These are phyloP conservation scores for Tricholomella constricta DNA, from an alignment of 768 basidiomycete species.

Conservation along the genomic window DNA sequence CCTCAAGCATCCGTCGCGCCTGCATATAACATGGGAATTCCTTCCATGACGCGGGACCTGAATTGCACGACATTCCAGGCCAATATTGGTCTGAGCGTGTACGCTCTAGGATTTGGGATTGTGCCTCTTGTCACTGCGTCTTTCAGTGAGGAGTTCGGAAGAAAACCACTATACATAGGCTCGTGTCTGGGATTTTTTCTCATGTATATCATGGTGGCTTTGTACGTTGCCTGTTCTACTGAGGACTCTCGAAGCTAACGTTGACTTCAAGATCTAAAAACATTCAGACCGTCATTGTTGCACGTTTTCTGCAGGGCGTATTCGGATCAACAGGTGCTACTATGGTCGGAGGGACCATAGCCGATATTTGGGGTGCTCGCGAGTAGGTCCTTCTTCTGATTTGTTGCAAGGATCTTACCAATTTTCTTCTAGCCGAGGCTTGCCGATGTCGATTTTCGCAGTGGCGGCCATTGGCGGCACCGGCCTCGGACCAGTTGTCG, in stretches of 20 bases:
- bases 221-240: constrained; percentile 31
- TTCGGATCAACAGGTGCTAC: constrained; percentile 72
- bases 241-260: not conserved
- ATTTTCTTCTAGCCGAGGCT: constrained; percentile 58
- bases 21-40: constrained; percentile 56
- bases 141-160: constrained; percentile 73
- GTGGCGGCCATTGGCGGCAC: constrained; percentile 59
- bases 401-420: not conserved
- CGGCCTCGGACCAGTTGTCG: constrained; percentile 63
- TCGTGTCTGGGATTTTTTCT: constrained; percentile 51
- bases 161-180: constrained; percentile 58
- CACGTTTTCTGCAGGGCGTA: constrained; percentile 64
- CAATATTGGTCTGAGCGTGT: constrained; percentile 52
- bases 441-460: constrained; percentile 79
- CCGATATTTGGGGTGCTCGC: constrained; percentile 65
- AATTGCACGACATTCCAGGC: constrained; percentile 47
- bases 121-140: constrained; percentile 67
- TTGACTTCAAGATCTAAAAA: constrained; percentile 39
- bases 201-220: constrained; percentile 50
- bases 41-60: constrained; percentile 56
- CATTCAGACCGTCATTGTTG: constrained; percentile 65
- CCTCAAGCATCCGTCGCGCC: constrained; percentile 48
- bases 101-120: constrained; percentile 60
- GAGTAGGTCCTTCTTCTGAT: constrained; percentile 43
- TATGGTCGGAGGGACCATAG: constrained; percentile 75